Evolutionary conservation across 352 stramenopile species (phyloP).

Genomic region (Phytophthora citricola): DNA sequence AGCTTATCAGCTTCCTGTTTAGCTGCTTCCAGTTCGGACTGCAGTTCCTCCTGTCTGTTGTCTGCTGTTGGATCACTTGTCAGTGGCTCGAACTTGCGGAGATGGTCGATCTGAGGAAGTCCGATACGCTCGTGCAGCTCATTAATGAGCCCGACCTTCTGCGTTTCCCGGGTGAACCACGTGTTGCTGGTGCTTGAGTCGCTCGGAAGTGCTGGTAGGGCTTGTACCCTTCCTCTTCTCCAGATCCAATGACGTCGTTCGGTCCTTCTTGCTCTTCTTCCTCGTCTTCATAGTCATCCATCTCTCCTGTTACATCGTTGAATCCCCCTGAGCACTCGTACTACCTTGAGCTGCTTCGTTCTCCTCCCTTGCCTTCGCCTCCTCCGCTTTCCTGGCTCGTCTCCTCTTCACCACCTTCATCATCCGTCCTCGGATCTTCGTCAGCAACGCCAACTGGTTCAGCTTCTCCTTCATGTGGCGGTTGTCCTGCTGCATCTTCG

Average conservation of each 20-base stretch:
- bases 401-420: constrained; percentile 53
- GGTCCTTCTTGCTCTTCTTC: constrained; percentile 12
- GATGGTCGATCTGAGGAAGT: constrained; percentile 67
- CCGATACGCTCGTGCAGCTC: constrained; percentile 76
- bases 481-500: constrained; percentile 69
- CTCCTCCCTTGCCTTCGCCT: constrained; percentile 16
- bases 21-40: constrained; percentile 61
- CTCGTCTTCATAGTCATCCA: constrained; percentile 18
- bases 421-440: constrained; percentile 63
- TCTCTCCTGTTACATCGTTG: constrained; percentile 40
- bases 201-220: constrained; percentile 13
- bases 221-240: constrained; percentile 18
- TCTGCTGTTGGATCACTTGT: constrained; percentile 52
- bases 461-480: constrained; percentile 62
- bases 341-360: constrained; percentile 16
- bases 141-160: constrained; percentile 81
- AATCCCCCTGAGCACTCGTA: constrained; percentile 12
- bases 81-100: constrained; percentile 79
- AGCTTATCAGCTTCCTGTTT: constrained; percentile 67
- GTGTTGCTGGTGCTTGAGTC: not conserved
- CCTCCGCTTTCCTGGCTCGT: constrained; percentile 55
- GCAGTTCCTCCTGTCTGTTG: constrained; percentile 52
- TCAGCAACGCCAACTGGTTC: constrained; percentile 66
- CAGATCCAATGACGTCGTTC: constrained; percentile 29
- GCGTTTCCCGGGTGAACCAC: constrained; percentile 45